Percentiles rank a stretch among this genome's conserved stretches.
Evolutionary conservation across 495 filamentous ascomycete genomes (phyloP).

Genomic region (Aspergillus sclerotioniger): DNA sequence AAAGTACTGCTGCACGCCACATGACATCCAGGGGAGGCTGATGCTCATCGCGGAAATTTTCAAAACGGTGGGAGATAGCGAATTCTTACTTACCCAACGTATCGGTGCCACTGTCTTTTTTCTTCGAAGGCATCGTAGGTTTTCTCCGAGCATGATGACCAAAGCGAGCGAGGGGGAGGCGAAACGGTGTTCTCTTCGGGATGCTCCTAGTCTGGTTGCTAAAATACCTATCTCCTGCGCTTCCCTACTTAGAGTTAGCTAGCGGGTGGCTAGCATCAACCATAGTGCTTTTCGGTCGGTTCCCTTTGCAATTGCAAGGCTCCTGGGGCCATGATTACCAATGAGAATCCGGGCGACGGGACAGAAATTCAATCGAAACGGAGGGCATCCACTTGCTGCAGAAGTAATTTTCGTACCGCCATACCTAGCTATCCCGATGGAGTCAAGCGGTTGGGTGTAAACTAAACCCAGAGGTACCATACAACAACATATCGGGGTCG

Average conservation of each 20-base stretch:
- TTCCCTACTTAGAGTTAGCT: constrained; percentile 5
- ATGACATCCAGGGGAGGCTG: constrained; percentile 6
- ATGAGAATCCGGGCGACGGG: neutral
- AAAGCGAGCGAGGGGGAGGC: neutral
- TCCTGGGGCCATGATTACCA: neutral
- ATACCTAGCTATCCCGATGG: constrained; percentile 6
- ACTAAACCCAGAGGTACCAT: constrained; percentile 10
- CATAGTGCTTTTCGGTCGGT: neutral
- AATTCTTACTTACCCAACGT: neutral
- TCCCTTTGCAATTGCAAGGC: constrained; percentile 2
- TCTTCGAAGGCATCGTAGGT: neutral
- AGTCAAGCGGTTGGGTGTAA: neutral
- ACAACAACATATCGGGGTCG: constrained; percentile 6
- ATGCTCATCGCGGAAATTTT: neutral
- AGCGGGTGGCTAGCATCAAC: constrained; percentile 8
- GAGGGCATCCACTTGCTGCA: neutral
- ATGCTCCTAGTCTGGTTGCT: neutral
- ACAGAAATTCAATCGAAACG: constrained; percentile 7
- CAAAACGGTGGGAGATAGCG: neutral
- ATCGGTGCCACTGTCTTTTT: neutral
- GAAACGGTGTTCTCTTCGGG: neutral
- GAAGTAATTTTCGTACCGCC: constrained; percentile 9
- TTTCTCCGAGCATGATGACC: neutral
- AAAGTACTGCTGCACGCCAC: constrained; percentile 15
- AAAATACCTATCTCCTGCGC: constrained; percentile 4